These are phyloP conservation scores for Coemansia sp. DNA, from an alignment of 192 early-diverging fungal species.

Conservation along the genomic window DNA sequence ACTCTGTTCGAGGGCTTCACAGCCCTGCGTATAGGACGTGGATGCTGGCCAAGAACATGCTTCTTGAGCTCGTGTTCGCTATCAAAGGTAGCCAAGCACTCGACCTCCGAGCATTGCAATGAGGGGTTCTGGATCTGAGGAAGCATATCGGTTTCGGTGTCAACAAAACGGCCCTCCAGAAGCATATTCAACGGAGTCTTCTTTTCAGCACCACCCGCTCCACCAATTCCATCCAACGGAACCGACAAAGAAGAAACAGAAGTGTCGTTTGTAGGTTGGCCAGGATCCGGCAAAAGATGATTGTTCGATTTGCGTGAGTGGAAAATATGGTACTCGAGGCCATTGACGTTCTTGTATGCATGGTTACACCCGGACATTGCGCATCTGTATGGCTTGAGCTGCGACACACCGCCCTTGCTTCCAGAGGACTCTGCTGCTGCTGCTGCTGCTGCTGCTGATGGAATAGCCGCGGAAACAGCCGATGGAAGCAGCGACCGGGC, in stretches of 20 bases:
- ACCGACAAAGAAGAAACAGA: neutral
- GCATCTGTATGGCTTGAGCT: constrained; percentile 64
- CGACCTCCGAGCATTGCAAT: constrained; percentile 47
- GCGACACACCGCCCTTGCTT: neutral
- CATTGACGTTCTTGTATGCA: constrained; percentile 81
- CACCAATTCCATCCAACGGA: constrained; percentile 2
- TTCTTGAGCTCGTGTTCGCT: constrained; percentile 36
- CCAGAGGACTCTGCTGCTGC: neutral
- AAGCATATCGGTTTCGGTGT: neutral
- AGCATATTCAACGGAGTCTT: neutral
- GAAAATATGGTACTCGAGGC: constrained; percentile 77
- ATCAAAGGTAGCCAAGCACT: constrained; percentile 30
- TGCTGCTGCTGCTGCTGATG: neutral
- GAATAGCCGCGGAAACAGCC: neutral
- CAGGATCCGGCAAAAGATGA: constrained; percentile 27
- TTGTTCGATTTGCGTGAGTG: constrained; percentile 56
- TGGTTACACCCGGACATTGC: constrained; percentile 66
- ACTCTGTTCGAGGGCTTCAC: constrained; percentile 41
- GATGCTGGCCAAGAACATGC: constrained; percentile 35
- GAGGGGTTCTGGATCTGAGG: neutral
- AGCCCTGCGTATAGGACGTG: constrained; percentile 48
- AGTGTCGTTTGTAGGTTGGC: neutral
- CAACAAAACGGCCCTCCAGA: neutral
- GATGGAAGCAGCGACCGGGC: neutral
- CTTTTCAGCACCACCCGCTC: neutral